phyloP scores from a whole-genome alignment of 2,329 filamentous ascomycete species.

The Pseudopyricularia javanii region DNA sequence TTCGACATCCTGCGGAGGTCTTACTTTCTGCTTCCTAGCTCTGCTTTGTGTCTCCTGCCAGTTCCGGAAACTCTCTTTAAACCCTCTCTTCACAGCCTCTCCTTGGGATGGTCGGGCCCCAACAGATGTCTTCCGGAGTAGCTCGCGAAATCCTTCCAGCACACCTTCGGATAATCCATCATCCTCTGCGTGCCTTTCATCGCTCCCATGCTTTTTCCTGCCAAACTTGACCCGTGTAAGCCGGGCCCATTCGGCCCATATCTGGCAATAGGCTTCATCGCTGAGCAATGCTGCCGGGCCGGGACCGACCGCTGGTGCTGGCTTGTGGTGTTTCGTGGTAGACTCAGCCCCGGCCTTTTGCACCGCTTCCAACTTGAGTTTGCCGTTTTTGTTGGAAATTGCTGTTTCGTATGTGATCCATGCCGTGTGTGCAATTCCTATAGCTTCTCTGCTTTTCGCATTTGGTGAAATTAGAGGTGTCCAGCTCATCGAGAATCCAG shows the following conservation, averaged over 20 bases:
- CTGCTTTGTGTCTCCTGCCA: too few species aligned
- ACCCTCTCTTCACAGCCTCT: neutral
- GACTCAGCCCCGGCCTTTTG: neutral
- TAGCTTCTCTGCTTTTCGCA: neutral
- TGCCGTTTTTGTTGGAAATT: neutral
- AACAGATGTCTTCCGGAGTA: neutral
- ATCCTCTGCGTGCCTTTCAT: neutral
- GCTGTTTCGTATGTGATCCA: neutral
- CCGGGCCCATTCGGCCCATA: neutral
- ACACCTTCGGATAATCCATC: neutral
- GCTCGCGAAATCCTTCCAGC: neutral
- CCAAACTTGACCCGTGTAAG: neutral
- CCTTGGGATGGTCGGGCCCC: neutral
- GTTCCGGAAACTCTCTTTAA: neutral
- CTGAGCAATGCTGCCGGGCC: neutral
- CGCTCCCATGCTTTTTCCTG: neutral
- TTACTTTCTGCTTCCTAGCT: too few species aligned
- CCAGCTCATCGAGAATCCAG: neutral
- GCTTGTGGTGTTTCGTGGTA: neutral
- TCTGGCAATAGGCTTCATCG: neutral
- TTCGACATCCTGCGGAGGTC: too few species aligned
- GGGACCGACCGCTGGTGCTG: neutral
- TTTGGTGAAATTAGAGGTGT: neutral
- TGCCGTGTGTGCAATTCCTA: neutral
- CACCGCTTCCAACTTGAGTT: neutral